A percentile compares a stretch with the other conserved stretches of the same genome.
phyloP scores from a whole-genome alignment of 768 basidiomycete species.

The Infundibulicybe gibba region DNA sequence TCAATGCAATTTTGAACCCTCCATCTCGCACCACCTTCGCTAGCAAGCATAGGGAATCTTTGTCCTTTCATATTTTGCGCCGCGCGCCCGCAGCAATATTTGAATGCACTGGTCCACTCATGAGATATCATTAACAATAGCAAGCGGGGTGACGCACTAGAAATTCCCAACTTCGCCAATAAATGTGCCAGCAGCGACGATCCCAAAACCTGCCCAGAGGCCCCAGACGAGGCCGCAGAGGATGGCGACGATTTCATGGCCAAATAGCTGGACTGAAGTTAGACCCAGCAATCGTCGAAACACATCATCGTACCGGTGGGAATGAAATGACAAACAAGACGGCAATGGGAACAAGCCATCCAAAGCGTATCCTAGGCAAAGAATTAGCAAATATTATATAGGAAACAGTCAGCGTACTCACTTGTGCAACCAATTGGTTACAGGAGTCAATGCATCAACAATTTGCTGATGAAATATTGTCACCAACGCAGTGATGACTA shows the following conservation, averaged over 20 bases:
- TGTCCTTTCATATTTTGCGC: slow-evolving; percentile 65
- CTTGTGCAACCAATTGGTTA: slow-evolving; percentile 62
- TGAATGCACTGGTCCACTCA: slow-evolving; percentile 64
- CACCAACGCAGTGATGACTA: slow-evolving; percentile 49
- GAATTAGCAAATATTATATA: slow-evolving; percentile 3
- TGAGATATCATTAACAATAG: background rate
- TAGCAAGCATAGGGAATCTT: slow-evolving; percentile 59
- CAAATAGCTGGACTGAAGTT: slow-evolving; percentile 57
- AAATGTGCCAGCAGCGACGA: slow-evolving; percentile 81
- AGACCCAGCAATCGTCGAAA: background rate
- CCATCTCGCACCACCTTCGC: slow-evolving; percentile 78
- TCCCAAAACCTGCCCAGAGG: slow-evolving; percentile 81
- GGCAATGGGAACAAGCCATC: slow-evolving; percentile 78
- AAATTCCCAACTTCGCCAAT: slow-evolving; percentile 87
- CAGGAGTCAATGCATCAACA: slow-evolving; percentile 63
- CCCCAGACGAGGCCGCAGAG: slow-evolving; percentile 92
- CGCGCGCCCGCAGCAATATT: slow-evolving; percentile 73
- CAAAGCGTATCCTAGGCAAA: slow-evolving; percentile 40
- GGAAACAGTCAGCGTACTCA: slow-evolving; percentile 25
- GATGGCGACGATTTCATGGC: slow-evolving; percentile 88
- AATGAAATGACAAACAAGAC: slow-evolving; percentile 84
- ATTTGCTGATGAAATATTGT: slow-evolving; percentile 69
- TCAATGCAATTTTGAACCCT: slow-evolving; percentile 80
- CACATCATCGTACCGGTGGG: slow-evolving; percentile 55
- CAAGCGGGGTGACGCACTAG: slow-evolving; percentile 49